phyloP scores from a whole-genome alignment of 2,329 filamentous ascomycete species.

The Dothistroma septosporum region DNA sequence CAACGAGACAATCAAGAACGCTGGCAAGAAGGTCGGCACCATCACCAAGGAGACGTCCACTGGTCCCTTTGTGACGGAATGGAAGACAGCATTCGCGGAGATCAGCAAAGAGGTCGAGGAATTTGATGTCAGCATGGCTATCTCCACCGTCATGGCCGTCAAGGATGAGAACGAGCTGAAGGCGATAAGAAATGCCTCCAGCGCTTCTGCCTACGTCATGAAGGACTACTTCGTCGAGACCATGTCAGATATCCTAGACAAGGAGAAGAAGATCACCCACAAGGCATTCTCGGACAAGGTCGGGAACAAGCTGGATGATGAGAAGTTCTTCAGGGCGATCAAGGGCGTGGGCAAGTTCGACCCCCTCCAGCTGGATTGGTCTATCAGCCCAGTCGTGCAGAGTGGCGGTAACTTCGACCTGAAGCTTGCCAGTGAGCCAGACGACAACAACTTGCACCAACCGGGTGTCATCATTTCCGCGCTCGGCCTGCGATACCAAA shows the following conservation, averaged over 20 bases:
- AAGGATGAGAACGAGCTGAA: conserved; percentile 95
- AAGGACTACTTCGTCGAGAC: conserved; percentile 96
- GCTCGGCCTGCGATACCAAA: conserved; percentile 90
- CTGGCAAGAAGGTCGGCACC: conserved; percentile 87
- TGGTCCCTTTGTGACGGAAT: conserved; percentile 92
- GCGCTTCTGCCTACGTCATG: conserved; percentile 91
- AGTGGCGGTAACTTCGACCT: conserved; percentile 95
- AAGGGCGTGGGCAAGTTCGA: conserved; percentile 88
- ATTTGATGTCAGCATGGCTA: conserved; percentile 75
- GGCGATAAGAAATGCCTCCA: conserved; percentile 88
- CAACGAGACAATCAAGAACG: conserved; percentile 77
- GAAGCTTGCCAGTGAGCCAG: conserved; percentile 71
- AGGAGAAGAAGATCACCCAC: conserved; percentile 96
- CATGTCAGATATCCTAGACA: conserved; percentile 93
- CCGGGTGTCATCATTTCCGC: conserved; percentile 90
- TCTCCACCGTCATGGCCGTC: conserved; percentile 82
- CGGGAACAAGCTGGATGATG: conserved; percentile 84
- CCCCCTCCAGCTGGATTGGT: conserved; percentile 86
- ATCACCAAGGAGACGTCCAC: conserved; percentile 77
- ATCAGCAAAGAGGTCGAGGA: conserved; percentile 82
- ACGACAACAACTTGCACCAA: conserved; percentile 70
- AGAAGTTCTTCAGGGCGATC: conserved; percentile 83
- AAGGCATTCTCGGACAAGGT: conserved; percentile 81
- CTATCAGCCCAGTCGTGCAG: conserved; percentile 76
- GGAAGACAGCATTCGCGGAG: conserved; percentile 77